Conservation (phyloP, 2,329 filamentous ascomycete genomes). For the Xenoacremonium recifei region DNA sequence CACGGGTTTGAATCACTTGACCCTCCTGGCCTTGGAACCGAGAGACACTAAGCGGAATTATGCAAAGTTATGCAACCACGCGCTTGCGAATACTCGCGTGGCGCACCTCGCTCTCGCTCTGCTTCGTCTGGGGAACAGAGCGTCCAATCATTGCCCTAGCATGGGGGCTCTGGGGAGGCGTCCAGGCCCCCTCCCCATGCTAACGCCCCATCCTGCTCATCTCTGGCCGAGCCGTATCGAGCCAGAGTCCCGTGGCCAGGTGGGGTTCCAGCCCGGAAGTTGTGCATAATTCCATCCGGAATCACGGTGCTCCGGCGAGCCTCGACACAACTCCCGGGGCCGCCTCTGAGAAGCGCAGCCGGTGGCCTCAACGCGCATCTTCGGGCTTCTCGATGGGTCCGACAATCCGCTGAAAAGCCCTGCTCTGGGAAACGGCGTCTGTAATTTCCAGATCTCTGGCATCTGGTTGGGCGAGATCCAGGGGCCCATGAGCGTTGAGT, state of each 20-base stretch:
- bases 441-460: neutral
- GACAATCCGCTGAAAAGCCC: constrained; percentile 1
- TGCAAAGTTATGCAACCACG: neutral
- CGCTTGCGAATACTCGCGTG: neutral
- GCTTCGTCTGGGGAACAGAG: neutral
- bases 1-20: too few relatives aligned
- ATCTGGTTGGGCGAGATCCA: too few relatives aligned
- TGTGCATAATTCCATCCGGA: neutral
- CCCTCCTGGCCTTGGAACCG: too few relatives aligned
- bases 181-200: too few relatives aligned
- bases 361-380: neutral
- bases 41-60: neutral
- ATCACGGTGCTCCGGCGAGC: neutral
- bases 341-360: neutral
- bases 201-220: too few relatives aligned
- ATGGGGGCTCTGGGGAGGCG: neutral
- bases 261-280: neutral
- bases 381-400: constrained; percentile 2
- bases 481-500: too few relatives aligned
- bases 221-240: too few relatives aligned
- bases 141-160: too few relatives aligned
- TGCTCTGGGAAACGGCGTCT: neutral
- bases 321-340: neutral
- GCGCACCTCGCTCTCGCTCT: too few relatives aligned
- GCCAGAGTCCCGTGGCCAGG: neutral